phyloP scores from a whole-genome alignment of 139 green algal species.

The Zygnema cylindricum region DNA sequence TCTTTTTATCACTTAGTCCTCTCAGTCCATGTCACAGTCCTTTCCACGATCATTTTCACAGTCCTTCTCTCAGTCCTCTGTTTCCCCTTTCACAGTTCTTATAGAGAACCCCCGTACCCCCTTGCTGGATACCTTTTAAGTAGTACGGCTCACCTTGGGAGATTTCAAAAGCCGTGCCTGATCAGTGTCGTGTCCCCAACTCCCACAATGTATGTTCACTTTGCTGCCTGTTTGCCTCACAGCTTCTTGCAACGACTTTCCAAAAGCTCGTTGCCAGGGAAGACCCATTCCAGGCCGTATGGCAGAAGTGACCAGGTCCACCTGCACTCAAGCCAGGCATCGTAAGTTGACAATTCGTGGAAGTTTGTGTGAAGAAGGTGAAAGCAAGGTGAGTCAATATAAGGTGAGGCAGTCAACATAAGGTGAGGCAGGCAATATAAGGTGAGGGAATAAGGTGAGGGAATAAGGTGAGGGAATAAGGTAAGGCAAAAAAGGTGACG shows the following conservation, averaged over 20 bases:
- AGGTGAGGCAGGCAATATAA: too few species aligned
- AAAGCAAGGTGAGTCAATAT: neutral
- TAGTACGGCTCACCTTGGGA: conserved; percentile 32
- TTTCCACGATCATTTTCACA: neutral
- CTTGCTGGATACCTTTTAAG: neutral
- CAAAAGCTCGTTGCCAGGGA: conserved; percentile 17
- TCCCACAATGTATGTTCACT: conserved; percentile 51
- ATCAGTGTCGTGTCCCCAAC: conserved; percentile 48
- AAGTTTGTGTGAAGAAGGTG: neutral
- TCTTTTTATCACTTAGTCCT: neutral
- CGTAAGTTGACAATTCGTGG: too few species aligned
- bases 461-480: neutral
- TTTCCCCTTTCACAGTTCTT: neutral
- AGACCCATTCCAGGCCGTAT: conserved; percentile 5
- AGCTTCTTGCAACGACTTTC: neutral
- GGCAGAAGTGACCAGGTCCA: conserved; percentile 29
- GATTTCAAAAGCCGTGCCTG: conserved; percentile 44
- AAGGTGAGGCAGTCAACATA: too few species aligned
- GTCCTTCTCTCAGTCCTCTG: neutral
- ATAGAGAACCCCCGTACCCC: neutral
- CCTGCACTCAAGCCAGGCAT: conserved; percentile 38
- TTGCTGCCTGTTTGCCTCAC: neutral
- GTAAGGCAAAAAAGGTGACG: neutral
- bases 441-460: neutral
- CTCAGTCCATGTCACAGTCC: neutral